These are phyloP conservation scores for Neodidymelliopsis sp. DNA, from an alignment of 2,329 filamentous ascomycete genomes.

Conservation along the genomic window DNA sequence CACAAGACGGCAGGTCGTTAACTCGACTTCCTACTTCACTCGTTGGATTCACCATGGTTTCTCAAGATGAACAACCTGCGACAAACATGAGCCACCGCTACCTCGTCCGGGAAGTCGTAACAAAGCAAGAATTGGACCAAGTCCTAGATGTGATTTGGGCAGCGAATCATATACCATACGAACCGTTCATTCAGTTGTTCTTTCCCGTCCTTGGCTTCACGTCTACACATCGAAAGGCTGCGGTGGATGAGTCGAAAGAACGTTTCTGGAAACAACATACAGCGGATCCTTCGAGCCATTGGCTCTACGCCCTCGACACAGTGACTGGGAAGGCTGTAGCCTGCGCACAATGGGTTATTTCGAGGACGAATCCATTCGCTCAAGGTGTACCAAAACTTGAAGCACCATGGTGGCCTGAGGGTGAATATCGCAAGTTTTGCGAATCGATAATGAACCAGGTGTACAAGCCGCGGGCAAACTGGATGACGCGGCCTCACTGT, in stretches of 20 bases:
- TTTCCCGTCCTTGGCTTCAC: slow-evolving; percentile 45
- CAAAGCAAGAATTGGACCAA: slow-evolving; percentile 38
- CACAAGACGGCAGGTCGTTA: slow-evolving; percentile 25
- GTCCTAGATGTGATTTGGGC: slow-evolving; percentile 46
- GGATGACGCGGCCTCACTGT: slow-evolving; percentile 46
- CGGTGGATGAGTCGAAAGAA: slow-evolving; percentile 39
- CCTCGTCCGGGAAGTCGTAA: slow-evolving; percentile 35
- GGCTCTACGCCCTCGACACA: slow-evolving; percentile 42
- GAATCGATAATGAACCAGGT: slow-evolving; percentile 45
- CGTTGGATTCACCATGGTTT: slow-evolving; percentile 33
- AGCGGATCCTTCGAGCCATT: slow-evolving; percentile 38
- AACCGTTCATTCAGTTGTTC: slow-evolving; percentile 44
- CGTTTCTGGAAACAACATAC: slow-evolving; percentile 42
- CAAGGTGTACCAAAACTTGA: slow-evolving; percentile 33
- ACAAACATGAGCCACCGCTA: slow-evolving; percentile 32
- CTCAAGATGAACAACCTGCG: slow-evolving; percentile 20
- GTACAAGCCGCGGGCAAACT: slow-evolving; percentile 39
- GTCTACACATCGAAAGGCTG: slow-evolving; percentile 31
- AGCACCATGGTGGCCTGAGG: slow-evolving; percentile 48
- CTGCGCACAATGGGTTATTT: slow-evolving; percentile 44
- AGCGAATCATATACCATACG: slow-evolving; percentile 46
- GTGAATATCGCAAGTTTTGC: slow-evolving; percentile 43
- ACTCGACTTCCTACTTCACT: slow-evolving; percentile 21
- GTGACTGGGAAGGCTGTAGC: slow-evolving; percentile 33
- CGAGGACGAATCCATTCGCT: slow-evolving; percentile 39